These are phyloP conservation scores for Phalaenopsis equestris DNA, from an alignment of 106 monocot genomes.

Conservation along the genomic window DNA sequence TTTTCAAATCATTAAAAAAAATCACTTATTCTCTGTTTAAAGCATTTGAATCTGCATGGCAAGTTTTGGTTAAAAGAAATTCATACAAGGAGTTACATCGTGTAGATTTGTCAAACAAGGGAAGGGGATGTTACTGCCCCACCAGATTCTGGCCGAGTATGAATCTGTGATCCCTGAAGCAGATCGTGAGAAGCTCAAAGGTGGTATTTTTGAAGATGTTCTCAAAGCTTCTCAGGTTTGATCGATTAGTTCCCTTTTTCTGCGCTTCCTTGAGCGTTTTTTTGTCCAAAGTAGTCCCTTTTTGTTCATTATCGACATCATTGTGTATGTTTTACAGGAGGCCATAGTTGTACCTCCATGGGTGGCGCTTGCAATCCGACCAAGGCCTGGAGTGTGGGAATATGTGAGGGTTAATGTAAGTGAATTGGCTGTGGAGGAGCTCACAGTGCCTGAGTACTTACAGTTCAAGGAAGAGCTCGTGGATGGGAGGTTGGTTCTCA, in stretches of 20 bases:
- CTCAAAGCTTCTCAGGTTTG: conserved; percentile 57
- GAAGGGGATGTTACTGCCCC: conserved; percentile 85
- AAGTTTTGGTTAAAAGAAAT: neutral
- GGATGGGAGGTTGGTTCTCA: conserved; percentile 28
- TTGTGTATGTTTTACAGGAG: conserved; percentile 26
- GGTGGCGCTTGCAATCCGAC: conserved; percentile 59
- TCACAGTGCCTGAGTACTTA: conserved; percentile 50
- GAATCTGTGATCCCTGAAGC: conserved; percentile 43
- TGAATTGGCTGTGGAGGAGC: conserved; percentile 40
- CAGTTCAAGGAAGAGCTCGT: conserved; percentile 70
- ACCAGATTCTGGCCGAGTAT: conserved; percentile 62
- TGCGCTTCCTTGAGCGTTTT: neutral
- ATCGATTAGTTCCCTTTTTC: neutral
- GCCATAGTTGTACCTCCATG: conserved; percentile 58
- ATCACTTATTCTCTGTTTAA: neutral
- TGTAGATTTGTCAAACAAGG: conserved; percentile 83
- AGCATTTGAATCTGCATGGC: neutral
- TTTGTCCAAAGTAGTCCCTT: neutral
- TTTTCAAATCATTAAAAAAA: neutral
- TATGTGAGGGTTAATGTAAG: conserved; percentile 43
- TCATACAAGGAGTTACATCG: neutral
- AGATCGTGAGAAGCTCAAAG: conserved; percentile 35
- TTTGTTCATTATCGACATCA: neutral
- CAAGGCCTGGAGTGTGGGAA: conserved; percentile 67
- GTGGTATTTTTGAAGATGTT: conserved; percentile 51